phyloP scores from a whole-genome alignment of 2,329 filamentous ascomycete genomes.

The Cordyceps sp. region DNA sequence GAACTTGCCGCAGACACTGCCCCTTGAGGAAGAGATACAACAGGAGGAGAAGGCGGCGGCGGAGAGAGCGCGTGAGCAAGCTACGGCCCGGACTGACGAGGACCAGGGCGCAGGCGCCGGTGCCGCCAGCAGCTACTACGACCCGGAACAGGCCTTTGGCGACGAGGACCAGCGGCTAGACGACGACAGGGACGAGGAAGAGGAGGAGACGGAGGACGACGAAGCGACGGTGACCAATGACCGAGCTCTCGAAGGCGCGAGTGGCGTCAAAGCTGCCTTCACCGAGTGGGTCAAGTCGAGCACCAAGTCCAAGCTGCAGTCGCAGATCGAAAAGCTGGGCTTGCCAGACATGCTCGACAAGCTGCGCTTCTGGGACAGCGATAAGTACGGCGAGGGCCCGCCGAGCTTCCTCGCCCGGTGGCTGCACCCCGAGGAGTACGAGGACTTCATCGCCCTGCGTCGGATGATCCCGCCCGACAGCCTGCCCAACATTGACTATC shows the following conservation, averaged over 20 bases:
- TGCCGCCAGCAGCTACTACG: constrained; percentile 18
- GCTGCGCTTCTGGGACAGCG: constrained; percentile 10
- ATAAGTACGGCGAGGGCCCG: constrained; percentile 10
- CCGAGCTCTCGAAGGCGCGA: constrained; percentile 21
- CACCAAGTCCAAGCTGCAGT: constrained; percentile 16
- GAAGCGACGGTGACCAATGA: constrained; percentile 8
- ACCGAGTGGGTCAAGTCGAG: constrained; percentile 18
- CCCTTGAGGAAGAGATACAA: constrained; percentile 34
- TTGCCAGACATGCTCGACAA: constrained; percentile 11
- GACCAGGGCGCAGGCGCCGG: constrained; percentile 6
- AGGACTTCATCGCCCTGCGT: constrained; percentile 55
- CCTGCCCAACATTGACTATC: constrained; percentile 24
- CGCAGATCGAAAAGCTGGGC: constrained; percentile 9
- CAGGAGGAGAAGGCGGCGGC: constrained; percentile 30
- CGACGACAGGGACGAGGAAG: constrained; percentile 14
- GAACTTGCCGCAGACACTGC: constrained; percentile 60
- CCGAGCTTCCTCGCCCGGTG: constrained; percentile 48
- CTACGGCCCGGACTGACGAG: constrained; percentile 7
- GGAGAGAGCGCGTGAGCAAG: constrained; percentile 7
- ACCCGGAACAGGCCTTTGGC: constrained; percentile 16
- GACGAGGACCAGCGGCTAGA: constrained; percentile 11
- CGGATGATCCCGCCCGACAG: constrained; percentile 46
- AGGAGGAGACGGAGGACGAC: constrained; percentile 6
- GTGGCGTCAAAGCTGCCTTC: constrained; percentile 14
- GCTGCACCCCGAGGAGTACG: constrained; percentile 62